These are phyloP conservation scores for Picea abies DNA, from an alignment of 83 land plant species.

Conservation along the genomic window DNA sequence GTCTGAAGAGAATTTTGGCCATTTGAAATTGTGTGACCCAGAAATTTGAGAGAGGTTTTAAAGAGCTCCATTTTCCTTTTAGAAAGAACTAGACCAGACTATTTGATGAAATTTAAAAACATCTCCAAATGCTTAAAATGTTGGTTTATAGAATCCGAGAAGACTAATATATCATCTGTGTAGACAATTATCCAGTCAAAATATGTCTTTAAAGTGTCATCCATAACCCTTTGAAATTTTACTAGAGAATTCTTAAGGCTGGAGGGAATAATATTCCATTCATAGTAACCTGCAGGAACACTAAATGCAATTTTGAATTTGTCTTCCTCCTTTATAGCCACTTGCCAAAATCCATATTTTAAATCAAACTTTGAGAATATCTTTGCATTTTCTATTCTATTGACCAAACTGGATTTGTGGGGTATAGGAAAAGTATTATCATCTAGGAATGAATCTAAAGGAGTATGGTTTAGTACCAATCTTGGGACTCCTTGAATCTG, in stretches of 20 bases:
- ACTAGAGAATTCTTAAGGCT: background rate
- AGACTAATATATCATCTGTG: background rate
- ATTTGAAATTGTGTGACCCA: background rate
- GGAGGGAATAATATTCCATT: background rate
- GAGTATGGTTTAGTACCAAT: no score
- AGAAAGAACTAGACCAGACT: background rate
- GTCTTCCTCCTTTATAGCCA: background rate
- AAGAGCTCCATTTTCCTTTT: background rate
- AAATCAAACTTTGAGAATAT: background rate
- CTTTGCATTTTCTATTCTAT: no score
- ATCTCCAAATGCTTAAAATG: background rate
- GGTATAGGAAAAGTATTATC: no score
- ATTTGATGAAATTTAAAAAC: background rate
- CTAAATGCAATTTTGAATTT: background rate
- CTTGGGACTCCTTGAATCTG: no score
- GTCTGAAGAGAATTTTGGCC: background rate
- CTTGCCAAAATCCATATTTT: background rate
- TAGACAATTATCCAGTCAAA: background rate
- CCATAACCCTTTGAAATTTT: background rate
- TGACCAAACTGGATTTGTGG: no score
- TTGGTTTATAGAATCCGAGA: background rate
- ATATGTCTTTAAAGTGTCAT: background rate
- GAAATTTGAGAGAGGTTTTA: background rate
- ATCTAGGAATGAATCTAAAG: no score
- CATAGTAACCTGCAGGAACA: background rate